Evolutionary conservation across 805 yeast species (phyloP).

Genomic region (Ogataea chonburiensis): DNA sequence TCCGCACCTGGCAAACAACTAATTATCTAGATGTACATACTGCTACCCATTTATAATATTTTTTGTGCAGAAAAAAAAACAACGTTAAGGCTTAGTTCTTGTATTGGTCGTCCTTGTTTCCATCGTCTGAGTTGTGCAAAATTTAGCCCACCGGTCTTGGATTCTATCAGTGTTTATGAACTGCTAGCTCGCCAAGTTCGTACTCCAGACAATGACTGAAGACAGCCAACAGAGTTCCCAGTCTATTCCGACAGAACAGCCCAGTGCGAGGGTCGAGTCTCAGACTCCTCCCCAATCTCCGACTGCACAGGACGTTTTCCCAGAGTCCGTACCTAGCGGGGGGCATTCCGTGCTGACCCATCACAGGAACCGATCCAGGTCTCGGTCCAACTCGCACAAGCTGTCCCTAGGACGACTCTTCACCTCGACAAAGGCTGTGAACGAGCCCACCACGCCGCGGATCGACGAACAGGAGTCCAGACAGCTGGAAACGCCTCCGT

Average conservation of each 20-base stretch:
- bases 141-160: too few species aligned
- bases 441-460: too few species aligned
- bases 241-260: neutral
- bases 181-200: too few species aligned
- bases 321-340: too few species aligned
- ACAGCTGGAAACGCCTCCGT: constrained; percentile 25
- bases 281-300: constrained; percentile 22
- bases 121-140: too few species aligned
- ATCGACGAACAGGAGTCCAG: too few species aligned
- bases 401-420: constrained; percentile 38
- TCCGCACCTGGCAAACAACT: constrained; percentile 72
- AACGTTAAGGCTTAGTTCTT: constrained; percentile 4
- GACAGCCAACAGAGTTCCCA: neutral
- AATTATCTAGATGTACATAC: neutral
- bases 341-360: constrained; percentile 6
- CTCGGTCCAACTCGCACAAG: constrained; percentile 41
- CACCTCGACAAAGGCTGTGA: constrained; percentile 34
- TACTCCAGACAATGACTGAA: too few species aligned
- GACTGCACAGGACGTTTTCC: constrained; percentile 14
- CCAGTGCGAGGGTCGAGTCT: neutral
- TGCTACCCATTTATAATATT: constrained; percentile 1
- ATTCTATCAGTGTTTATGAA: too few species aligned
- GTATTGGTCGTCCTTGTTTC: too few species aligned
- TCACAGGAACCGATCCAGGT: constrained; percentile 29
- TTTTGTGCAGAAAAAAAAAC: constrained; percentile 9